Percentiles rank a stretch among this genome's conserved stretches.
These are phyloP conservation scores for Wickerhamiella siamensis DNA, from an alignment of 805 yeast species.

Conservation along the genomic window DNA sequence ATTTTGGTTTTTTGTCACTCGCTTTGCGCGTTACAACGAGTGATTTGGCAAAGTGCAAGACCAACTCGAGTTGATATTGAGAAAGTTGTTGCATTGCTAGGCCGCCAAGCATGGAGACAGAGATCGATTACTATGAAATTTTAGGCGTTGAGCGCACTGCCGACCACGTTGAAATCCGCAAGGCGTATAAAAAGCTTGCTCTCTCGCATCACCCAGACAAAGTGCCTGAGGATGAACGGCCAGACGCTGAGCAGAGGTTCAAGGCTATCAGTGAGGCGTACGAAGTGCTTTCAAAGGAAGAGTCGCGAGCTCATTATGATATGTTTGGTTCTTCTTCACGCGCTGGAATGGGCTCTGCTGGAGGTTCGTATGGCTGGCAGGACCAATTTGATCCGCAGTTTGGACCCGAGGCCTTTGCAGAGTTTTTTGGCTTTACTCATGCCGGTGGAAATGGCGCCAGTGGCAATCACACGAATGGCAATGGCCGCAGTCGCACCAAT, in stretches of 20 bases:
- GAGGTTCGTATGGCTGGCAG: slow-evolving; percentile 28
- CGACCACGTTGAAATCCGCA: slow-evolving; percentile 54
- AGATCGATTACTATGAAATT: slow-evolving; percentile 38
- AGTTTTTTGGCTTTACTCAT: slow-evolving; percentile 39
- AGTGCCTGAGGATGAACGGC: slow-evolving; percentile 50
- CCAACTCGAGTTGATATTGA: too few species aligned
- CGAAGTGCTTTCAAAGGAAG: slow-evolving; percentile 59
- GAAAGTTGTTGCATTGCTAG: too few species aligned
- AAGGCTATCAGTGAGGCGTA: slow-evolving; percentile 80
- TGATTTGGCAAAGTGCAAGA: too few species aligned
- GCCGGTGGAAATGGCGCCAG: slow-evolving; percentile 8
- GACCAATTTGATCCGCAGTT: slow-evolving; percentile 32
- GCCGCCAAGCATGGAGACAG: slow-evolving; percentile 10
- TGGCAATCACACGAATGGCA: slow-evolving; percentile 10
- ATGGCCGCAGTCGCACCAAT: slow-evolving; percentile 16
- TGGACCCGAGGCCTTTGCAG: slow-evolving; percentile 62
- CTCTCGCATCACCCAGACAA: slow-evolving; percentile 82
- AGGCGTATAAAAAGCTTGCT: slow-evolving; percentile 76
- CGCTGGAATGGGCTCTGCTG: slow-evolving; percentile 22
- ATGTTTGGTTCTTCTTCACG: slow-evolving; percentile 20
- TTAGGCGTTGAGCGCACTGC: slow-evolving; percentile 59
- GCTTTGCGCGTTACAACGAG: too few species aligned
- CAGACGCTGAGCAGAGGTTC: slow-evolving; percentile 59
- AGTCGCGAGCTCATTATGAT: slow-evolving; percentile 25
- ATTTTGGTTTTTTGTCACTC: too few species aligned